Evolutionary conservation across 164 flowering plant species (phyloP), one percentile per base, ranked within the genome.

Genomic region (Hamamelis virginiana): DNA sequence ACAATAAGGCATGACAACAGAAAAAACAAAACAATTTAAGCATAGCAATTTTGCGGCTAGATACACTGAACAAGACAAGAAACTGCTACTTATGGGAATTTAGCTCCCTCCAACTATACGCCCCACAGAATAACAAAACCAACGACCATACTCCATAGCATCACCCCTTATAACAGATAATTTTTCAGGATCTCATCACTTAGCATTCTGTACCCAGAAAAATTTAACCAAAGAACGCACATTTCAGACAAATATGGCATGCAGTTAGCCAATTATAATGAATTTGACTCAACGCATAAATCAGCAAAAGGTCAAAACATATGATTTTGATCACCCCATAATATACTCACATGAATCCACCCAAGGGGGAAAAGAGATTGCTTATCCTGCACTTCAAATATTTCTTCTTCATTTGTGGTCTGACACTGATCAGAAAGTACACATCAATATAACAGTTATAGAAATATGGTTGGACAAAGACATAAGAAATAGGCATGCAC

Each of bases 331-430:
- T 33, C 18, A 43, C 43, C 50, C 12, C 5, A 38, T 18, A 5
- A 22, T 26, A 53, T 57, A 85, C 94, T 89, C 71, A 95, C 99
- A 82, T 95, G 97, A 72, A 92, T 95, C 99, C 99, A 95, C 27
- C 97, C 99, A 52, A 95, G 85, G 3, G 97, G 97, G 62, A 92
- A 95, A 73, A 92, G 96, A 50, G 94, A 87, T 66, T 63, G 87
- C 75, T 91, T 92, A 80, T 95, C 99, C 75, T 95, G 99, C 67
- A 83, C 96, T 79, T 95, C 97, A 84, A 89, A 95, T 80, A 92
- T 92, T 74, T 95, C 99, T 74, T 95, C 99, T 81, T 95, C 99
- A 83, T 95, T 88, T 70, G 85, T 91, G 13, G 99, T 73, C 83
- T 89, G 97, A 77, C 99, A 92, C 97, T 92, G 90, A 65, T 62